A percentile compares a stretch with the other conserved stretches of the same genome.
These are phyloP conservation scores for Citeromyces matritensis DNA, from an alignment of 805 yeast species.

Conservation along the genomic window DNA sequence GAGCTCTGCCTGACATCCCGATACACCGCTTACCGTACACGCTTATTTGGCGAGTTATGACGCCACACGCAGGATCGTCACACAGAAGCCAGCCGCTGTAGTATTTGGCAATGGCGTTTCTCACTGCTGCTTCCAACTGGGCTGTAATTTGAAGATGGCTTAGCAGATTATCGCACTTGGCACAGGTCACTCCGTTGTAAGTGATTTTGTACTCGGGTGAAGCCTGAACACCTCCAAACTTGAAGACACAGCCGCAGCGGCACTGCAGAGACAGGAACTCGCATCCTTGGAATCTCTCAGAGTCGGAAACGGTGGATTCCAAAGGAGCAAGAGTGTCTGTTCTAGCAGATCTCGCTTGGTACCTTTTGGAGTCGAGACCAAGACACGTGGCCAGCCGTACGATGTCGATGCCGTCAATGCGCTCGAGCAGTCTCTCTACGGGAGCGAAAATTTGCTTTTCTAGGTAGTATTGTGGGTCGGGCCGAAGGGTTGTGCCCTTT, in stretches of 20 bases:
- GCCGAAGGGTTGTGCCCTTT: conserved; percentile 32
- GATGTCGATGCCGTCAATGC: conserved; percentile 77
- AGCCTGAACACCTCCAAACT: conserved; percentile 61
- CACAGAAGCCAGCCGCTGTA: conserved; percentile 82
- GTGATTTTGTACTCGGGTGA: conserved; percentile 47
- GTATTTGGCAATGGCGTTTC: conserved; percentile 57
- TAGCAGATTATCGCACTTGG: conserved; percentile 37
- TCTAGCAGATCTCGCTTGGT: conserved; percentile 21
- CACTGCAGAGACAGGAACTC: conserved; percentile 44
- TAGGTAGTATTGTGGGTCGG: conserved; percentile 69
- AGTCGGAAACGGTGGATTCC: conserved; percentile 68
- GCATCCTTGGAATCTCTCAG: conserved; percentile 65
- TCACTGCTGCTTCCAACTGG: conserved; percentile 62
- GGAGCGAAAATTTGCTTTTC: conserved; percentile 88
- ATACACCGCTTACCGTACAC: conserved; percentile 85
- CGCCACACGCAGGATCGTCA: conserved; percentile 74
- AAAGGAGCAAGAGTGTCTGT: conserved; percentile 46
- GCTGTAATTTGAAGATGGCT: conserved; percentile 40
- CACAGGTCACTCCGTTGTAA: conserved; percentile 59
- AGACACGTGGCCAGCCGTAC: conserved; percentile 62
- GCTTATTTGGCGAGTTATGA: conserved; percentile 68
- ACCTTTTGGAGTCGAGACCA: conserved; percentile 63
- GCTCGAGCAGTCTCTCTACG: conserved; percentile 71
- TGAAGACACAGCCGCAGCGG: conserved; percentile 43
- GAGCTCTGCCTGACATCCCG: conserved; percentile 43